Evolutionary conservation across 208 protist species (phyloP), one percentile per base, ranked within the genome.

Genomic region (Tritrichomonas musculus): DNA sequence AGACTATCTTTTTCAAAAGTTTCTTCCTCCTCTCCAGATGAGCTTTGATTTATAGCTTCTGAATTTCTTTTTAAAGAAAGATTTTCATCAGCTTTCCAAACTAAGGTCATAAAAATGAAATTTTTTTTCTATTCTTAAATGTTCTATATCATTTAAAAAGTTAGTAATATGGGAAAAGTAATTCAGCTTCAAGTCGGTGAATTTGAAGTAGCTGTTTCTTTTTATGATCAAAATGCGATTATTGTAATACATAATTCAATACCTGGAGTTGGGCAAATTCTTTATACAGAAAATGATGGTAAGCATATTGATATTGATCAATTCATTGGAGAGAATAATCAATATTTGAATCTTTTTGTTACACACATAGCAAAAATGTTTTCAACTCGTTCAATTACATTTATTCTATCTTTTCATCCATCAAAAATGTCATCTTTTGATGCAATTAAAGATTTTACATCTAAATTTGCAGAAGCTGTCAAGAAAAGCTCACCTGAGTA

Each of bases 191-290:
- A 88, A 39, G 47, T 57, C 20, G 77, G 77, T 22, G 77, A 88
- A 88, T 88, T 88, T 88, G 77, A 88, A 57, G 30, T 88, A 41
- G 13, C 77, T 1, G 30, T 88, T n/a, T 88, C 77, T 3, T 33
- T 88, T 33, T 88, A 88, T 39, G 77, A 53, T 3, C 9, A 53
- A 9, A 57, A 88, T 57, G 77, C 77, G 0, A 17, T 88, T 17
- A 33, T 88, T 39, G 57, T 88, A 27, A 88, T 88, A 39, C 77
- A 88, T 20, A 88, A 88, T 60, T 30, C 22, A n/a, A 88, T 88
- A 53, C 77, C 77, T 39, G 77, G 77, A 3, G 47, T 88, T 39
- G 77, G 77, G 57, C 33, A 44, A 60, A 88, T 88, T 57, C 33
- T 88, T 27, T 44, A 60, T n/a, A 88, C 77, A 39, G 77, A 88